Base-by-base conservation (phyloP, 805 yeast species). In the Sugiyamaella qingdaonensis region DNA sequence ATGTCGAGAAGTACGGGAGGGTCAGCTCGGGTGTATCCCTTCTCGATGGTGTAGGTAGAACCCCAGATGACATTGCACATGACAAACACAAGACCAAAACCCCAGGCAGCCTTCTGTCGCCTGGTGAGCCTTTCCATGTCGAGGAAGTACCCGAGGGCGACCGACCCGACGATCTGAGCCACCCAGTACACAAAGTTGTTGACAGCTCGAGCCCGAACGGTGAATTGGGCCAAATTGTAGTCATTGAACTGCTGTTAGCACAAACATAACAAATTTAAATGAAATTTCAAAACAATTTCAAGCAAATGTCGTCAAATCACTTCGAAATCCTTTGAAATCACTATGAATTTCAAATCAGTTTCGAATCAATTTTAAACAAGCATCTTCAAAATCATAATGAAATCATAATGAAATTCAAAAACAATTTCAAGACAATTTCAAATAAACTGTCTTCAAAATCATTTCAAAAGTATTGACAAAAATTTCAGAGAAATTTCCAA, bases 141-240 rank as follows among this genome's bases (percentile, higher is more conserved):
- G 59, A 79, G 69, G 36, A 79, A 21, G 43, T 61, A 11, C 37
- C 84, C 80, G 41, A 79, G 68, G 18, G 72, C 37, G 13, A 71
- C 63, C 41, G 84, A 77, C 33, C 84, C 84, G 54, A 78, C 43
- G 78, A 80, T 77, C 64, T 81, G 84, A 46, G 78, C 64, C 43
- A 77, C 64, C 83, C 83, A 79, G 65, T 78, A 79, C 35, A 53
- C 39, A 75, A 74, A 47, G 72, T 72, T 29, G 65, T 81, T 81
- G 58, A 80, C 73, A 2, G 85, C 77, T 58, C 85, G 73, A 10
- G 85, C 77, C 63, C 84, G 71, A 47, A 79, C 64, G 58, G 74
- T 76, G 66, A 80, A 80, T 52, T 78, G 69, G 16, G 76, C 77
- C 43, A 77, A 77, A 62, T 80, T 81, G 66, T 16, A 39, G 13